Percentiles rank a stretch among this genome's conserved stretches.
Evolutionary conservation across 805 yeast genomes (phyloP).

Genomic region (Naumovozyma castellii): DNA sequence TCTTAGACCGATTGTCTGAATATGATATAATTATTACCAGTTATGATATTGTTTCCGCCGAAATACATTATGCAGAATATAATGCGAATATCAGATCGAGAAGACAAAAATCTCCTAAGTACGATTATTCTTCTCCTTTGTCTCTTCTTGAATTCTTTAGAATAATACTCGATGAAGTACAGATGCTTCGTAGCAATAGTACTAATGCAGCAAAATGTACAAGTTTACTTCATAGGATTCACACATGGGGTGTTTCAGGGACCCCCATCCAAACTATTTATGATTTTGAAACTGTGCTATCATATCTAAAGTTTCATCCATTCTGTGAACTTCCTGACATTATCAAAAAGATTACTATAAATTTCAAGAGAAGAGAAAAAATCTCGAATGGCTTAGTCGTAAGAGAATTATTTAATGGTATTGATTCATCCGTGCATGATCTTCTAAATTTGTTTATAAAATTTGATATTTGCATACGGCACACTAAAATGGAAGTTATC

Average conservation of each 20-base stretch:
- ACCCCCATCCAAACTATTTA: slow-evolving; percentile 68
- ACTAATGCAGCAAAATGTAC: slow-evolving; percentile 77
- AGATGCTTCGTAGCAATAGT: slow-evolving; percentile 66
- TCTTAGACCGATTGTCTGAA: slow-evolving; percentile 46
- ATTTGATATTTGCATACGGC: slow-evolving; percentile 51
- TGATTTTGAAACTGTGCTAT: slow-evolving; percentile 64
- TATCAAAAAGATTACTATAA: slow-evolving; percentile 6
- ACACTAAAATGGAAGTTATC: slow-evolving; percentile 75
- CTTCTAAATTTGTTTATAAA: slow-evolving; percentile 44
- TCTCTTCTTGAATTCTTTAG: slow-evolving; percentile 82
- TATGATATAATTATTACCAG: slow-evolving; percentile 78
- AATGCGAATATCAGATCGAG: slow-evolving; percentile 39
- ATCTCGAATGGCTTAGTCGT: slow-evolving; percentile 1
- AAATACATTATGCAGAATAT: slow-evolving; percentile 70
- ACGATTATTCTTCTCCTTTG: slow-evolving; percentile 71
- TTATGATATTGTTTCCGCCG: slow-evolving; percentile 59
- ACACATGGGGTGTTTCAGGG: slow-evolving; percentile 97
- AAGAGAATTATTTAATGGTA: slow-evolving; percentile 12
- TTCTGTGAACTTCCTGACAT: slow-evolving; percentile 34
- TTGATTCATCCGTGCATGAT: slow-evolving; percentile 30
- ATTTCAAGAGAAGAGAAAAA: slow-evolving; percentile 1
- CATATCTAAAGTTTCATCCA: slow-evolving; percentile 61
- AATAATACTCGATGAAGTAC: slow-evolving; percentile 87
- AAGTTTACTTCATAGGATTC: slow-evolving; percentile 67
- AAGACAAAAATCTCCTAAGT: slow-evolving; percentile 24